phyloP scores from a whole-genome alignment of 2,329 filamentous ascomycete species.

The Harringtonia aguacate region DNA sequence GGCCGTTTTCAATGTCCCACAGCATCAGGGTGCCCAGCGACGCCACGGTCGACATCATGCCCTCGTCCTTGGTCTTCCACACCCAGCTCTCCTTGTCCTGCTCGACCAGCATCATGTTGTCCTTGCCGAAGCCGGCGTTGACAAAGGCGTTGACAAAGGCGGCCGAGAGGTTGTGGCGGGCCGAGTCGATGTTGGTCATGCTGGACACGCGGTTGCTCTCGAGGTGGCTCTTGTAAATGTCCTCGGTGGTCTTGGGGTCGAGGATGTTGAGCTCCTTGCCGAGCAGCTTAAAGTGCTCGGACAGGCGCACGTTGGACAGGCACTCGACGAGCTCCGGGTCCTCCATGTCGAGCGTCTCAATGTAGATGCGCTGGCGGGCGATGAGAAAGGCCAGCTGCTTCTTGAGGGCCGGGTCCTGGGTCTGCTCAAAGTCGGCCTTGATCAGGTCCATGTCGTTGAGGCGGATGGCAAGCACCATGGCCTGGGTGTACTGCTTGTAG shows the following conservation, averaged over 20 bases:
- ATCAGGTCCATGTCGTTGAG: conserved; percentile 83
- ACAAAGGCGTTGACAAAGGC: conserved; percentile 96
- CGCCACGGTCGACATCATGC: conserved; percentile 92
- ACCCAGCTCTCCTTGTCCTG: conserved; percentile 89
- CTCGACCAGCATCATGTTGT: conserved; percentile 95
- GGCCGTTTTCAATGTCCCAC: conserved; percentile 85
- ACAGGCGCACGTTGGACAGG: conserved; percentile 75
- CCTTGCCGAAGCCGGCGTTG: conserved; percentile 88
- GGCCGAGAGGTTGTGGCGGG: conserved; percentile 88
- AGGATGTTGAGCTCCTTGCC: conserved; percentile 95
- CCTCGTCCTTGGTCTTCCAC: conserved; percentile 98
- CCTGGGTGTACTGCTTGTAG: conserved; percentile 88
- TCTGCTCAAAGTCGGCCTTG: conserved; percentile 65
- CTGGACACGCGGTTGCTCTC: conserved; percentile 90
- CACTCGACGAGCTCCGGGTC: conserved; percentile 76
- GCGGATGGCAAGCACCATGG: conserved; percentile 87
- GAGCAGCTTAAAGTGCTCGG: conserved; percentile 86
- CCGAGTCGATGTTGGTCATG: conserved; percentile 90
- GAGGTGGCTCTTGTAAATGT: conserved; percentile 98
- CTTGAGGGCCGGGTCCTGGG: conserved; percentile 70
- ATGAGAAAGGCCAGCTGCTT: conserved; percentile 93
- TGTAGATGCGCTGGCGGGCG: conserved; percentile 78
- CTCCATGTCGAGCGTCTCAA: conserved; percentile 43
- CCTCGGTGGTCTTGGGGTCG: conserved; percentile 92
- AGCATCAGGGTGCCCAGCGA: conserved; percentile 84